Evolutionary conservation across 176 grass and related monocot genomes (phyloP).

Genomic region (bread wheat (Triticum aestivum)): DNA sequence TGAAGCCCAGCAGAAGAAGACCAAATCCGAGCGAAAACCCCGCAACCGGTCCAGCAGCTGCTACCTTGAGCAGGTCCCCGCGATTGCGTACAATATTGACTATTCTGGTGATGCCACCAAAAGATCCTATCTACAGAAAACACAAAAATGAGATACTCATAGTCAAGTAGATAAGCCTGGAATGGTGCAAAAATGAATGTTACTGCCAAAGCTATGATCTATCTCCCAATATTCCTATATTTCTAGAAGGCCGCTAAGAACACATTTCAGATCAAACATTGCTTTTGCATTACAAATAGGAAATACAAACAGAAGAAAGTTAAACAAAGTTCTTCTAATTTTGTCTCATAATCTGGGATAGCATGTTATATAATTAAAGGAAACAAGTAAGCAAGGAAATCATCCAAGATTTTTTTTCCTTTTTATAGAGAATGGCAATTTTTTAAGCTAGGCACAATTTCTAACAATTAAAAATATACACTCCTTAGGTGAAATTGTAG

Average conservation of each 20-base stretch:
- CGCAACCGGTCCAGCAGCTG: constrained; percentile 81
- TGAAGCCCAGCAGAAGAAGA: constrained; percentile 85
- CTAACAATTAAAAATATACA: not conserved
- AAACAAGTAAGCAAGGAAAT: not conserved
- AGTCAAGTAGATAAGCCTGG: not conserved
- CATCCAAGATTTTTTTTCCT: not conserved
- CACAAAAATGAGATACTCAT: not conserved
- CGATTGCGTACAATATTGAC: constrained; percentile 82
- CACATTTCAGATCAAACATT: not conserved
- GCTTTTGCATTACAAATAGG: not conserved
- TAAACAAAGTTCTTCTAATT: not conserved
- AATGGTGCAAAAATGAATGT: constrained; percentile 7
- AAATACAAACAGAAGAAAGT: not conserved
- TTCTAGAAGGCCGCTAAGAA: not conserved
- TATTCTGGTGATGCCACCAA: constrained; percentile 92
- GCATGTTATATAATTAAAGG: not conserved
- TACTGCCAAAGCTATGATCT: not conserved
- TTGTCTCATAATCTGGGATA: not conserved
- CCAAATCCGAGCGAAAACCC: constrained; percentile 72
- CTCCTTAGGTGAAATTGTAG: constrained; percentile 11
- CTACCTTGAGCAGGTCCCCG: constrained; percentile 77
- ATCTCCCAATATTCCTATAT: not conserved
- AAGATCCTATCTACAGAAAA: constrained; percentile 90
- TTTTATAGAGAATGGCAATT: not conserved
- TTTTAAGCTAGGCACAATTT: not conserved